A percentile compares a stretch with the other conserved stretches of the same genome.
Conservation (phyloP, 331 rosid species). For the Phaseolus coccineus region DNA sequence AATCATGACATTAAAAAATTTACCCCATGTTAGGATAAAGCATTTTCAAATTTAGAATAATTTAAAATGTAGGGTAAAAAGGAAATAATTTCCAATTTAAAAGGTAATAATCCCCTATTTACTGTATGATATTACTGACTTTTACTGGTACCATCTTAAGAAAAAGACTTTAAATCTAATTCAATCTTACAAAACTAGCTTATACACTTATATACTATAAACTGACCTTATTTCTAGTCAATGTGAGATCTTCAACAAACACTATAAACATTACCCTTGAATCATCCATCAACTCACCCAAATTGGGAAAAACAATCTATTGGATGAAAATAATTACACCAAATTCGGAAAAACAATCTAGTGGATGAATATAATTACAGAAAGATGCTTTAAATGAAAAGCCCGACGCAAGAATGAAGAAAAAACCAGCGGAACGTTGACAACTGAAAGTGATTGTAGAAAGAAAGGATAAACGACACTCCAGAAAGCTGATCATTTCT, state of each 20-base stretch:
- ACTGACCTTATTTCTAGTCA: too few relatives aligned
- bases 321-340: neutral
- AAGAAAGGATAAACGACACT: neutral
- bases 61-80: too few relatives aligned
- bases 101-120: too few relatives aligned
- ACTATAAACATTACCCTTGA: neutral
- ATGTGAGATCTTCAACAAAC: neutral
- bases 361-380: neutral
- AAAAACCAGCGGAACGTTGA: neutral
- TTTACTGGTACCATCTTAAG: neutral
- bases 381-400: neutral
- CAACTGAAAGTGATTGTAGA: neutral
- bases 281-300: neutral
- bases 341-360: neutral
- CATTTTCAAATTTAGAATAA: neutral
- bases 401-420: neutral
- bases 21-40: neutral
- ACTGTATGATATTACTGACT: neutral
- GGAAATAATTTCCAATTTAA: too few relatives aligned
- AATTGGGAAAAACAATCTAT: neutral
- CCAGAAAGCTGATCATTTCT: neutral
- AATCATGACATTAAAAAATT: constrained; percentile 30
- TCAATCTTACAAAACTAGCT: too few relatives aligned
- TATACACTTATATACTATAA: too few relatives aligned
- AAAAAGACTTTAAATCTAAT: too few relatives aligned